Evolutionary conservation across 331 rosid genomes (phyloP), one percentile per base, ranked within the genome.

Genomic region (Malus hybrid): DNA sequence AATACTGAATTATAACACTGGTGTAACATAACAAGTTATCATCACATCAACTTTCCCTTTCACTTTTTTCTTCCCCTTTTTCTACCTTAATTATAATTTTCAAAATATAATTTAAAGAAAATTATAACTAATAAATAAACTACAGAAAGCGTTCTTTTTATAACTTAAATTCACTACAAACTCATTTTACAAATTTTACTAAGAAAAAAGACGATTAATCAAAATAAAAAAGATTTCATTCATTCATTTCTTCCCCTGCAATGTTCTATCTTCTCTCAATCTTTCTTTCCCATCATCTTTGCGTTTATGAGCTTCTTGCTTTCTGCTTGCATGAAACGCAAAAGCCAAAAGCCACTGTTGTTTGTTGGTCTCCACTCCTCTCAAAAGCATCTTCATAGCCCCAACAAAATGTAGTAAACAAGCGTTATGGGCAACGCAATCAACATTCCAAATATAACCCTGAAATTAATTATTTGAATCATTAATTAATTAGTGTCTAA

Each of bases 351-450:
- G 70, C 50, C 70, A 34, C 20, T 48, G 19, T 48, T 31, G 69
- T 32, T 64, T 36, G 18, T 66, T 60, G 55, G 72, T 78, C 71
- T 65, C 52, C 31, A 10, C 7, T 50, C 5, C n/a, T 50, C 56
- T 36, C 44, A 50, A 15, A 50, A 50, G 56, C 56, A 63, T 54
- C 69, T 78, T 90, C 86, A 90, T 78, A 90, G 50, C 68, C 96
- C 96, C 86, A 88, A 55, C 66, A 90, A 87, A 77, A 90, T 87
- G 91, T 90, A 90, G 85, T 90, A 90, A 31, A 90, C 85, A 2
- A 90, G 84, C n/a, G 96, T 90, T 52, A 88, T 90, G 75, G 96
- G 96, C 86, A 90, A 82, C 42, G 96, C 96, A 72, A 90, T 34
- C 73, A 90, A 72, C 93, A 90, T 90, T 79, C 96, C 96, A 67